Evolutionary conservation across 2,329 filamentous ascomycete species (phyloP), one percentile per base, ranked within the genome.

Genomic region (Pestalotiopsis sp.): DNA sequence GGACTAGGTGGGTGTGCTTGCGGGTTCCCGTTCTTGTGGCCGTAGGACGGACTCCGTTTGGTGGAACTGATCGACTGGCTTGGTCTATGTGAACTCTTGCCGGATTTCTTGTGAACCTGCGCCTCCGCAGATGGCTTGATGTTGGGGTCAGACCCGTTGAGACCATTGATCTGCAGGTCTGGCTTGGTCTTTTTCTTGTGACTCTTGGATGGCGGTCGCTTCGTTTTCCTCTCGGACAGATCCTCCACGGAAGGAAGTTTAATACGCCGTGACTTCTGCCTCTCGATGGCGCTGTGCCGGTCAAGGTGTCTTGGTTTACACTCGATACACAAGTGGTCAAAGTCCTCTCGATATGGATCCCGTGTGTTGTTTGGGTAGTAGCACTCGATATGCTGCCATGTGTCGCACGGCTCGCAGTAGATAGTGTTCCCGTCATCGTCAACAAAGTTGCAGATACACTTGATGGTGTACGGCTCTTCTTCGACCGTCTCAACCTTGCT

Each of bases 381-480:
- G 83, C 96, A 99, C 79, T 94, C 91, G 76, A 97, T 97, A 82
- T 99, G 96, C 82, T 99, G 96, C 96, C 96, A 99, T 64, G 94
- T 96, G 79, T 97, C 93, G 86, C 96, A 99, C 69, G 87, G 89
- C 79, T 98, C 96, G 86, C 96, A 99, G 81, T 95, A 94, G 71
- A 99, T 97, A 70, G 96, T 99, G 81, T 93, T 95, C 82, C 96
- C 96, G 85, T 99, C 96, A 86, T 99, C 96, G 84, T 97, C 94
- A 80, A 90, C 85, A 81, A 92, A 98, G 80, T 91, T 91, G 83
- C 96, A 99, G 75, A 98, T 97, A 88, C 96, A 99, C 86, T 97
- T 97, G 84, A 98, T 98, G 69, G 93, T 97, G 81, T 97, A 97
- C 20, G 92, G 92, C 81, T 95, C 92, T 82, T 95, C 92, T 72